phyloP scores from a whole-genome alignment of 2,329 filamentous ascomycete species.

The Nigrograna mackinnonii region DNA sequence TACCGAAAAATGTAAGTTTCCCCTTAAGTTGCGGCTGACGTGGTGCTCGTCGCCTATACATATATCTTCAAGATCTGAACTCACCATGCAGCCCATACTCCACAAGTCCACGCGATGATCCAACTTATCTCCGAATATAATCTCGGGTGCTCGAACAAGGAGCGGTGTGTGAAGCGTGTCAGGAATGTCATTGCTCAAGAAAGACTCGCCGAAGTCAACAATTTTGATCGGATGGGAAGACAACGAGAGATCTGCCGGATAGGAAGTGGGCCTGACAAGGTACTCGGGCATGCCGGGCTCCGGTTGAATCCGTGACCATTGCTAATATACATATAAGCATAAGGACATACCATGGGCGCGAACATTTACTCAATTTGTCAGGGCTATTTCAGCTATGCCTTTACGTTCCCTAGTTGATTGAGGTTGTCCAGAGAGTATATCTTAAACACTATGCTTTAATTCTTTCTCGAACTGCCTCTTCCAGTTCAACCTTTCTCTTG shows the following conservation, averaged over 20 bases:
- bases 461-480: too few species aligned
- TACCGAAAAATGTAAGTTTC: too few species aligned
- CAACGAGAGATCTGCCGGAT: neutral
- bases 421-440: too few species aligned
- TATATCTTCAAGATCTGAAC: neutral
- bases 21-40: too few species aligned
- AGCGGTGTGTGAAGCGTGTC: conserved; percentile 38
- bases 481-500: too few species aligned
- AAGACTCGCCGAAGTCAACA: neutral
- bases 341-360: too few species aligned
- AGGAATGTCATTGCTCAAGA: conserved; percentile 11
- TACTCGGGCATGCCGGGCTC: neutral
- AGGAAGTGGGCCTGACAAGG: neutral
- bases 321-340: too few species aligned
- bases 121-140: conserved; percentile 40
- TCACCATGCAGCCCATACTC: conserved; percentile 29
- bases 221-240: neutral
- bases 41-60: neutral
- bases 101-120: conserved; percentile 44
- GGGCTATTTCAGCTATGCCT: too few species aligned
- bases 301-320: neutral
- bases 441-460: too few species aligned
- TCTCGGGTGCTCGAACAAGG: conserved; percentile 40
- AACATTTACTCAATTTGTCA: too few species aligned
- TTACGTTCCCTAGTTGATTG: too few species aligned